Percentiles rank a stretch among this genome's conserved stretches.
These are phyloP conservation scores for Mycena pura DNA, from an alignment of 768 basidiomycete genomes.

Conservation along the genomic window DNA sequence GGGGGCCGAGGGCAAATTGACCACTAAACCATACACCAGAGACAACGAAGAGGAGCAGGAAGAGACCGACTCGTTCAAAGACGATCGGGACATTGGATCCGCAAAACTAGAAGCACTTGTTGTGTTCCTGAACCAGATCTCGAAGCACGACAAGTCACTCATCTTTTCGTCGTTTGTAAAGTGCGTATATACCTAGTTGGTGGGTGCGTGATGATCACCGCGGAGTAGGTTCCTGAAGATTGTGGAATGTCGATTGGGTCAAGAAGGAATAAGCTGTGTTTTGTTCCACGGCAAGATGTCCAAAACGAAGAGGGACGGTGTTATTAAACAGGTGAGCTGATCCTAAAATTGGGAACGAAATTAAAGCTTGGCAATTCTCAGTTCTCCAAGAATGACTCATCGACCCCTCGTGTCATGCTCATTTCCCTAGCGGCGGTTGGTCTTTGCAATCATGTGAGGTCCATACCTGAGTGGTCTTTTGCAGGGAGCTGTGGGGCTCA, in stretches of 20 bases:
- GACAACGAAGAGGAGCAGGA: too few species aligned
- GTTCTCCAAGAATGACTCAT: not conserved
- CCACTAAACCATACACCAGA: too few species aligned
- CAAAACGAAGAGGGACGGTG: not conserved
- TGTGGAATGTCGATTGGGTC: not conserved
- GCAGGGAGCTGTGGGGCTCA: conserved; percentile 2
- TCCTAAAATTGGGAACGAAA: not conserved
- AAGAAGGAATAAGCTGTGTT: not conserved
- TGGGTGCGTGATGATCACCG: not conserved
- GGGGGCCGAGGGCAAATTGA: too few species aligned
- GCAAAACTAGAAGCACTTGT: not conserved
- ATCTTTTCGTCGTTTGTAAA: not conserved
- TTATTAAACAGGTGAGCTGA: not conserved
- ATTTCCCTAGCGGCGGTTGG: not conserved
- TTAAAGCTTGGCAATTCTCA: not conserved
- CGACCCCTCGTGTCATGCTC: not conserved
- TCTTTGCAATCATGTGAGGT: not conserved
- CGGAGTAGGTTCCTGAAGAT: not conserved
- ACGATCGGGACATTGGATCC: too few species aligned
- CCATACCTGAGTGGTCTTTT: not conserved
- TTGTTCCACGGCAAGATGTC: not conserved
- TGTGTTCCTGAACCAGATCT: not conserved
- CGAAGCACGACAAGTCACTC: not conserved
- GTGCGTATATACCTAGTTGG: not conserved
- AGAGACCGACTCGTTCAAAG: too few species aligned